Evolutionary conservation across 1,139 yeast genomes (phyloP).

Genomic region (Wickerhamomyces sp.): DNA sequence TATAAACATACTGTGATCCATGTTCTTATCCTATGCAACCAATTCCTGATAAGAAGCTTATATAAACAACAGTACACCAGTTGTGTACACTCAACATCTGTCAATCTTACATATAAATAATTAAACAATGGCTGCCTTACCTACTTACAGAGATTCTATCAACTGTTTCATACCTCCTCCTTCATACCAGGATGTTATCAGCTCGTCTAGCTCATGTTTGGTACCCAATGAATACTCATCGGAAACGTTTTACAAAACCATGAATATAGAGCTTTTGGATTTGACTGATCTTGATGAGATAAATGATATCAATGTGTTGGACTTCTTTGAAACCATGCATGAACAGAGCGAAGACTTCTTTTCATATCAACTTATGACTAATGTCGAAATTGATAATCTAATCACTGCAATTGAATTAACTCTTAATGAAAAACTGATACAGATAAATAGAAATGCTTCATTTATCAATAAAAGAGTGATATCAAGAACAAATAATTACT

Average conservation of each 20-base stretch:
- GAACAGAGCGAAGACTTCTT: background rate
- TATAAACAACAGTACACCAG: too few relatives aligned
- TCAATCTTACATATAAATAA: too few relatives aligned
- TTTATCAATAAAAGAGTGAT: slow-evolving; percentile 17
- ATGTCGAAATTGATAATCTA: slow-evolving; percentile 12
- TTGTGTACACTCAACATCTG: too few relatives aligned
- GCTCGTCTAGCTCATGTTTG: slow-evolving; percentile 7
- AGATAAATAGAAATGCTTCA: slow-evolving; percentile 16
- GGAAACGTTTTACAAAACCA: slow-evolving; percentile 7
- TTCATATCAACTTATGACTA: slow-evolving; percentile 3
- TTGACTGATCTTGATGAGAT: slow-evolving; percentile 9
- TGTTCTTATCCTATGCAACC: too few relatives aligned
- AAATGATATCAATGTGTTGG: slow-evolving; percentile 6
- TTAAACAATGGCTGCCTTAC: slow-evolving; percentile 5
- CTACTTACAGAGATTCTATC: slow-evolving; percentile 18
- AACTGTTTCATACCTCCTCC: slow-evolving; percentile 17
- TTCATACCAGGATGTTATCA: slow-evolving; percentile 17
- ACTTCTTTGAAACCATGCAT: slow-evolving; percentile 3
- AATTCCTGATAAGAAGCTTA: too few relatives aligned
- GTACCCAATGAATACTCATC: slow-evolving; percentile 6
- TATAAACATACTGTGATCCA: too few relatives aligned
- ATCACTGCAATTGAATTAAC: slow-evolving; percentile 7
- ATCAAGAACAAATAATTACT: slow-evolving; percentile 15
- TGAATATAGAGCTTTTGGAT: slow-evolving; percentile 5
- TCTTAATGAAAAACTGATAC: slow-evolving; percentile 18